Evolutionary conservation across 805 yeast species (phyloP).

Genomic region (Middelhovenomyces tepae): DNA sequence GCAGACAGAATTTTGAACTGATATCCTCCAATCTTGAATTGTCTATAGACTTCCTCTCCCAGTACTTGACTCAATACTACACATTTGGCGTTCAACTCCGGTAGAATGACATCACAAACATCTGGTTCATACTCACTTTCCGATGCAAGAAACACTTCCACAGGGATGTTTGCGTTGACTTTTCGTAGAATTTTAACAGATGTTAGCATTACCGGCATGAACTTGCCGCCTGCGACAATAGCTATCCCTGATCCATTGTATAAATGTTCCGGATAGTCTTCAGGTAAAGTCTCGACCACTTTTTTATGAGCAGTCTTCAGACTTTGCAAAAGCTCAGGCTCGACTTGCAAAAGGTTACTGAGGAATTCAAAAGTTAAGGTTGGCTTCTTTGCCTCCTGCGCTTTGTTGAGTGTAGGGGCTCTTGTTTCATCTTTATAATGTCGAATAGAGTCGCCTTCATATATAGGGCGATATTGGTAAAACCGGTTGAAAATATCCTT

Average conservation of each 20-base stretch:
- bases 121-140: slow-evolving; percentile 62
- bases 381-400: too few species aligned
- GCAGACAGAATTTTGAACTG: slow-evolving; percentile 66
- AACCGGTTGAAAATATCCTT: slow-evolving; percentile 1
- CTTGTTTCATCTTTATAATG: too few species aligned
- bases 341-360: too few species aligned
- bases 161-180: slow-evolving; percentile 60
- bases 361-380: too few species aligned
- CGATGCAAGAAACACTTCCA: slow-evolving; percentile 74
- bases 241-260: slow-evolving; percentile 45
- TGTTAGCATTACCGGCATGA: slow-evolving; percentile 60
- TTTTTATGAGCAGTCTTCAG: neutral
- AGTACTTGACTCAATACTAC: slow-evolving; percentile 53
- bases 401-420: too few species aligned
- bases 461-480: neutral
- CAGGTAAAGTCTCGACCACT: slow-evolving; percentile 1
- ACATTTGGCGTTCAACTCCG: slow-evolving; percentile 57
- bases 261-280: slow-evolving; percentile 8
- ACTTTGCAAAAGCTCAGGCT: neutral
- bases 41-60: slow-evolving; percentile 42
- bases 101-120: slow-evolving; percentile 56
- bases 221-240: slow-evolving; percentile 73
- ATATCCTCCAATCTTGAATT: slow-evolving; percentile 49
- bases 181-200: slow-evolving; percentile 58
- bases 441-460: too few species aligned